Evolutionary conservation across 2,329 filamentous ascomycete genomes (phyloP).

Genomic region (Thermoascus crustaceus): DNA sequence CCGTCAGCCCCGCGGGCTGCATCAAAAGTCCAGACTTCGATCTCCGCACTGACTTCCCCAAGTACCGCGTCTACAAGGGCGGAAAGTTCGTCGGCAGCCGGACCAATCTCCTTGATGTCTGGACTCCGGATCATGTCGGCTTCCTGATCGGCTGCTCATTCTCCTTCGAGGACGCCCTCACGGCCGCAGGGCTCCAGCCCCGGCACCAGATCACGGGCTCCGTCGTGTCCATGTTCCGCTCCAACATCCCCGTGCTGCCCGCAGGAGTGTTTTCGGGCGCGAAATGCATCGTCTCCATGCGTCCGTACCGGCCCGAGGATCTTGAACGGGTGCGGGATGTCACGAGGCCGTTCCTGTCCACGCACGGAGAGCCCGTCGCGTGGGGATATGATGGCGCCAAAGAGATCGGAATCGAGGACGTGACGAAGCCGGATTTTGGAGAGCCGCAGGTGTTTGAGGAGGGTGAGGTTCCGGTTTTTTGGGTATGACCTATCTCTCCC

Average conservation of each 20-base stretch:
- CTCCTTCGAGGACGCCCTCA: constrained; percentile 54
- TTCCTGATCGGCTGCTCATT: constrained; percentile 59
- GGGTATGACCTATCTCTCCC: constrained; percentile 13
- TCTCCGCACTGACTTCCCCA: constrained; percentile 50
- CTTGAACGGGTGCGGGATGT: constrained; percentile 48
- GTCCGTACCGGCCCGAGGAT: constrained; percentile 45
- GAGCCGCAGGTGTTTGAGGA: constrained; percentile 36
- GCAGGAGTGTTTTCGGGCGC: constrained; percentile 50
- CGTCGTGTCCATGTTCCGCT: constrained; percentile 56
- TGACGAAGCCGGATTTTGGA: constrained; percentile 50
- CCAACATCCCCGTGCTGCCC: constrained; percentile 47
- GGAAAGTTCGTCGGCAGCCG: constrained; percentile 33
- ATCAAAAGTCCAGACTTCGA: constrained; percentile 38
- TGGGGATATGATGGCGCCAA: constrained; percentile 55
- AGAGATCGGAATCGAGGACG: constrained; percentile 47
- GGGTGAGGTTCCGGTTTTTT: constrained; percentile 30
- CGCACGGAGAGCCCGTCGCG: constrained; percentile 57
- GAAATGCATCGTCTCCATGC: constrained; percentile 57
- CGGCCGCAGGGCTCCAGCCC: constrained; percentile 42
- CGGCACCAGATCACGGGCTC: constrained; percentile 42
- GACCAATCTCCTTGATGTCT: constrained; percentile 42
- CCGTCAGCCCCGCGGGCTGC: constrained; percentile 13
- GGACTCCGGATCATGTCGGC: constrained; percentile 52
- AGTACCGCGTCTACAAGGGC: constrained; percentile 51
- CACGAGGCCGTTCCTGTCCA: constrained; percentile 47